A percentile compares a stretch with the other conserved stretches of the same genome.
Conservation (phyloP, 306 rosid genomes). For the Rosa rugosa region DNA sequence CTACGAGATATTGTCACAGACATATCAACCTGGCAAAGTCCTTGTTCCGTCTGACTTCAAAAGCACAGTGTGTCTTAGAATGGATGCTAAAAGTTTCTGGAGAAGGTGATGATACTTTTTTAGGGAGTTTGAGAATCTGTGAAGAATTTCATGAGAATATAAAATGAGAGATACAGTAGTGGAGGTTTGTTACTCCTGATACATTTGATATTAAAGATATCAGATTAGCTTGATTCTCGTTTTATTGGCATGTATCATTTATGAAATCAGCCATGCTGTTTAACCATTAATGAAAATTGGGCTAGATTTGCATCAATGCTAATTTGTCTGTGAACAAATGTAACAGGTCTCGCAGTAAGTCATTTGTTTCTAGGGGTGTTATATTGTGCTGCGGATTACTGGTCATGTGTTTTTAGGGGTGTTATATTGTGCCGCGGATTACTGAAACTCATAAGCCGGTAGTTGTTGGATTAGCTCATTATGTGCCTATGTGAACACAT, state of each 20-base stretch:
- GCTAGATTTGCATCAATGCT: background rate
- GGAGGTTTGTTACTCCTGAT: background rate
- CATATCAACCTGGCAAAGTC: constrained; percentile 97
- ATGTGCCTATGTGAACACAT: no score
- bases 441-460: no score
- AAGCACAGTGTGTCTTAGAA: background rate
- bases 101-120: background rate
- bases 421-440: no score
- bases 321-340: background rate
- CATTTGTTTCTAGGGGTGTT: no score
- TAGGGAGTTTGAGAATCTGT: background rate
- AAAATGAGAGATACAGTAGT: background rate
- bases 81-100: background rate
- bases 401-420: no score
- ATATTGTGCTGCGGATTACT: no score
- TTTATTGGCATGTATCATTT: background rate
- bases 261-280: background rate
- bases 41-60: constrained; percentile 49
- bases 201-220: background rate
- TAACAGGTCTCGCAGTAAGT: background rate
- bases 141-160: background rate
- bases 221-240: background rate
- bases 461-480: no score
- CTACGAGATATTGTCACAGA: constrained; percentile 72
- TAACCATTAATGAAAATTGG: background rate